Conservation (phyloP, 306 rosid species). For the Purshia tridentata region DNA sequence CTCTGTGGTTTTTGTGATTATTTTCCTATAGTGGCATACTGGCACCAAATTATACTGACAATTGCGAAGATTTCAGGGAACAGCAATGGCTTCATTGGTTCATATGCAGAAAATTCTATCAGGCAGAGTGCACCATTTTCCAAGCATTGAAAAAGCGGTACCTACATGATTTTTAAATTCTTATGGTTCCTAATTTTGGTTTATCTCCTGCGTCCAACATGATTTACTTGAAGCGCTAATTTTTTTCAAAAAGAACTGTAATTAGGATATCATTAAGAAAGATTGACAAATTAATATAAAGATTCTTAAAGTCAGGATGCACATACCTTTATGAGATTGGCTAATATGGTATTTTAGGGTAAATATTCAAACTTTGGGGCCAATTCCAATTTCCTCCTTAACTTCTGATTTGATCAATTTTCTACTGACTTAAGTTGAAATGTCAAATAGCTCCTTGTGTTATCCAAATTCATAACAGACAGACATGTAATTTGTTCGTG, state of each 20-base stretch:
- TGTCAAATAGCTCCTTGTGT: neutral
- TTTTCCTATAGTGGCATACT: slow-evolving; percentile 14
- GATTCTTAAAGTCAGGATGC: neutral
- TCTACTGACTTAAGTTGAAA: neutral
- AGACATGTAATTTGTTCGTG: neutral
- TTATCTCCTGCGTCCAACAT: slow-evolving; percentile 15
- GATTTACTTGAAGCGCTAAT: neutral
- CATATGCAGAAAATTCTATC: slow-evolving; percentile 97
- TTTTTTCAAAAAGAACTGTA: neutral
- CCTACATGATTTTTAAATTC: neutral
- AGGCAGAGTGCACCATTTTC: slow-evolving; percentile 79
- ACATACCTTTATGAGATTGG: neutral
- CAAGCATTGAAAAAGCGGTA: slow-evolving; percentile 89
- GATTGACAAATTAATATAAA: neutral
- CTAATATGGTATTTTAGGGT: neutral
- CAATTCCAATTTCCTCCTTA: neutral
- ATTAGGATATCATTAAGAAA: neutral
- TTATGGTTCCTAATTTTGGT: neutral
- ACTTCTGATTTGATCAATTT: neutral
- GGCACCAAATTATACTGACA: slow-evolving; percentile 20
- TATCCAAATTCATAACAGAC: neutral
- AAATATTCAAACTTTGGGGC: neutral
- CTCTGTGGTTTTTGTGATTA: slow-evolving; percentile 13
- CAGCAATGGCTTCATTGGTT: slow-evolving; percentile 88
- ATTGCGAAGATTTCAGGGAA: slow-evolving; percentile 67